Evolutionary conservation across 192 early-diverging fungal genomes (phyloP).

Genomic region (Coemansia sp.): DNA sequence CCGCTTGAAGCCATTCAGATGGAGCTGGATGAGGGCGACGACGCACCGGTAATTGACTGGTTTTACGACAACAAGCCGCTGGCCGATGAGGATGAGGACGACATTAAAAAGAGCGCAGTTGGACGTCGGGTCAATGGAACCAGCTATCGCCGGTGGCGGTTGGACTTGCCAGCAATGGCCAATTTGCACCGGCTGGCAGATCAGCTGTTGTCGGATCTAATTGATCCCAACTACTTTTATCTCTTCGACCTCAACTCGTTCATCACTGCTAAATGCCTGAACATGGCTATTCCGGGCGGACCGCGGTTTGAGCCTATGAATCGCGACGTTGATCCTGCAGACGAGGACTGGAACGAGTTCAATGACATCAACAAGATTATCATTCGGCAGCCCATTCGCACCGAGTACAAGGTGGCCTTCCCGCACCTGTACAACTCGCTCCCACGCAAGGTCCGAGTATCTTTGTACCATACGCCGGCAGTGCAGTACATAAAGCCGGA

Average conservation of each 20-base stretch:
- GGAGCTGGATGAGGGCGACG: constrained; percentile 96
- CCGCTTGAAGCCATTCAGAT: constrained; percentile 98
- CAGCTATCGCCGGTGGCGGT: constrained; percentile 84
- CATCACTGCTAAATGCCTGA: constrained; percentile 95
- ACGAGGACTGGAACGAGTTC: constrained; percentile 99
- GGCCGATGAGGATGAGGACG: constrained; percentile 51
- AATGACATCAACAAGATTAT: constrained; percentile 99
- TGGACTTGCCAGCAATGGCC: constrained; percentile 92
- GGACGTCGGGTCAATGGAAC: constrained; percentile 73
- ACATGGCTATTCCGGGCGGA: constrained; percentile 97
- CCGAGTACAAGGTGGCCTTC: constrained; percentile 99
- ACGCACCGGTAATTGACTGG: constrained; percentile 88
- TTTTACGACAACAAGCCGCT: constrained; percentile 97
- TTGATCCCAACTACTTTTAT: constrained; percentile 97
- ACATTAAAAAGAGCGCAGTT: constrained; percentile 40
- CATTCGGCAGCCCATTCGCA: constrained; percentile 95
- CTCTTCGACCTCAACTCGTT: constrained; percentile 93
- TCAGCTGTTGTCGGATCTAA: constrained; percentile 90
- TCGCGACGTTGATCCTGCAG: constrained; percentile 91
- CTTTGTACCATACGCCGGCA: constrained; percentile 91
- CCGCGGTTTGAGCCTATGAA: constrained; percentile 97
- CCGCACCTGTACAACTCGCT: constrained; percentile 97
- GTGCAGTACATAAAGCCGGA: constrained; percentile 86
- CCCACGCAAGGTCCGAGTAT: constrained; percentile 86
- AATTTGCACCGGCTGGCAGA: constrained; percentile 88